Conservation (phyloP, 331 rosid species). For the Erythrophleum ivorense region DNA sequence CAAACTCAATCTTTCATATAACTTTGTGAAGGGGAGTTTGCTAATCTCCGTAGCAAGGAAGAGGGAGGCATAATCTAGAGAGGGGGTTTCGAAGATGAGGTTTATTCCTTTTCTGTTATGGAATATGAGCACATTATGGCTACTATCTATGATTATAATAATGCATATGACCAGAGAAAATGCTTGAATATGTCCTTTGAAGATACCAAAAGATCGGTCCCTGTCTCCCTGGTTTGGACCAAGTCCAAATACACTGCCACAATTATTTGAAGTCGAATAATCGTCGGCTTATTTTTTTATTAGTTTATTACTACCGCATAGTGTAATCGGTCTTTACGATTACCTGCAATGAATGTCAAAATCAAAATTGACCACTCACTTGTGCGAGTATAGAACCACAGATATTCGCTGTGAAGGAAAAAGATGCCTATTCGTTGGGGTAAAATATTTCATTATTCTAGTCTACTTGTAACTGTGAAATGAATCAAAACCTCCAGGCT, state of each 20-base stretch:
- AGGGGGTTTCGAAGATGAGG: background rate
- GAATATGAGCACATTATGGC: slow-evolving; percentile 29
- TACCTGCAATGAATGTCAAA: background rate
- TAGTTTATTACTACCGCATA: background rate
- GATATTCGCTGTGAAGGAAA: background rate
- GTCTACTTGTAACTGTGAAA: background rate
- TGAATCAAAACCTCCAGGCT: too few relatives aligned
- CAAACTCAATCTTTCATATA: background rate
- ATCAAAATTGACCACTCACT: background rate
- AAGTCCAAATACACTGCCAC: background rate
- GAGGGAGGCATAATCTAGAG: slow-evolving; percentile 26
- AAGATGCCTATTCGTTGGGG: background rate
- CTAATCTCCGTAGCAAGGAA: background rate
- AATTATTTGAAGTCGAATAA: background rate
- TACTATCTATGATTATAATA: background rate
- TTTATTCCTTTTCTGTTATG: slow-evolving; percentile 28
- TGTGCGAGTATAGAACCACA: background rate
- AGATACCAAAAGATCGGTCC: slow-evolving; percentile 2
- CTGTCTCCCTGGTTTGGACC: background rate
- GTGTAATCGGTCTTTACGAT: background rate
- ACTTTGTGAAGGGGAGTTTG: background rate
- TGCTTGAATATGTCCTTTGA: slow-evolving; percentile 20
- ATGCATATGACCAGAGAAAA: background rate
- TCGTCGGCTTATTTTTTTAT: background rate
- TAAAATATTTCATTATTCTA: background rate